Base-by-base conservation (phyloP, 257 asterid species). In the Vinca minor region DNA sequence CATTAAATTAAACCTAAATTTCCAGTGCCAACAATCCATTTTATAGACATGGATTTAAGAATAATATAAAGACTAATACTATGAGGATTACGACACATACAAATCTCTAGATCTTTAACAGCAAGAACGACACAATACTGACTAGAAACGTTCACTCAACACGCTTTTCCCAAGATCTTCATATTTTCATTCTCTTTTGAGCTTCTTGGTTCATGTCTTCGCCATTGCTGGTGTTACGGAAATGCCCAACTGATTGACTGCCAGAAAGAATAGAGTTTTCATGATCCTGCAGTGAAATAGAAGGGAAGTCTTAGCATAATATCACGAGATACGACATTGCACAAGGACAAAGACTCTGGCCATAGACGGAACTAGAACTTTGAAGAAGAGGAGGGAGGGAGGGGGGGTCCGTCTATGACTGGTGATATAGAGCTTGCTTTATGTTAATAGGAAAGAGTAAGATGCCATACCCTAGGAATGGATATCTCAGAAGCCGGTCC, bases 141-240 rank as follows among this genome's bases (percentile, higher is more conserved):
- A 45, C 46, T 34, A 61, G 60, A 70, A 64, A 50, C 41, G 47
- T 67, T 73, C n/a, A n/a, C 60, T 36, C 1, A 48, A 45, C 8
- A 60, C 67, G 63, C n/a, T n/a, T n/a, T 10, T 42, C 17, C 41
- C 41, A 21, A 29, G 38, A 38, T 62, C 47, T 14, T 78, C 79
- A 85, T 56, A 69, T 42, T 71, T 81, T 91, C 70, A 34, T 78
- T 79, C 85, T 77, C 74, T 87, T 85, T 15, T 77, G 89, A 71
- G 83, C n/a, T n/a, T n/a, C 78, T 72, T 50, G 80, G 62, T 79
- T 82, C 10, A 82, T 65, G 61, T 79, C 89, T 47, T 70, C 83
- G 17, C 65, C 78, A 5, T 68, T 73, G 71, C 54, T 44, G 11
- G 63, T 17, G 12, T 64, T 85, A 46, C 58, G 78, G 74, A 76